A percentile compares a stretch with the other conserved stretches of the same genome.
These are phyloP conservation scores for Cystobasidium sp. DNA, from an alignment of 1,284 basidiomycete genomes.

Conservation along the genomic window DNA sequence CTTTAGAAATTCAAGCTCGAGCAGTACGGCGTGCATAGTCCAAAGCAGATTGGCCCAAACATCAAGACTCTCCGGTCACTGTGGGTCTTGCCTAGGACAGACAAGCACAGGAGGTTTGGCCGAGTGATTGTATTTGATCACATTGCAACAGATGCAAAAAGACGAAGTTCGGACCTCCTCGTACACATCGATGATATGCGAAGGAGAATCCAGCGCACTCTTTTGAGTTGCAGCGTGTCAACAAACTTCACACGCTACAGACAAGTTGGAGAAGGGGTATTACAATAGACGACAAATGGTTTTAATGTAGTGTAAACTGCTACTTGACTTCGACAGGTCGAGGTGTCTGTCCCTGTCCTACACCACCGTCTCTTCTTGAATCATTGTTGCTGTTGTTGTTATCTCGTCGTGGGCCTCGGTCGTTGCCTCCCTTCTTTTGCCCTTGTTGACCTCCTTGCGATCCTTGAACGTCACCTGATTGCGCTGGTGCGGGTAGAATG, in stretches of 20 bases:
- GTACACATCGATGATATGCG: no score
- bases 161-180: neutral
- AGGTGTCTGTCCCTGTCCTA: constrained; percentile 42
- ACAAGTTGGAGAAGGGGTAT: neutral
- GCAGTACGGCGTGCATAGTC: no score
- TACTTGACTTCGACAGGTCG: constrained; percentile 43
- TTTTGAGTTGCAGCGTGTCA: no score
- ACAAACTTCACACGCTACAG: no score
- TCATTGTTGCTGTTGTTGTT: constrained; percentile 9
- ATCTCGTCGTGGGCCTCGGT: constrained; percentile 19
- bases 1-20: no score
- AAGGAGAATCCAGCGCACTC: no score
- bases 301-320: neutral
- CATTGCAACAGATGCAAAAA: neutral
- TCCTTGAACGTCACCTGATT: constrained; percentile 22
- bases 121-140: neutral
- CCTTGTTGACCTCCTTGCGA: constrained; percentile 30
- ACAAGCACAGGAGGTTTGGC: no score
- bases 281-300: neutral
- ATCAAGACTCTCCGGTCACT: no score
- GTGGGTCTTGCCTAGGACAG: no score
- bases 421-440: constrained; percentile 22
- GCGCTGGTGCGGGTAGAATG: constrained; percentile 33
- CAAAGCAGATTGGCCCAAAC: no score
- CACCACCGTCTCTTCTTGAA: constrained; percentile 6